Evolutionary conservation across 371 early-diverging fungal species (phyloP).

Genomic region (Syncephalastrum contaminatum): DNA sequence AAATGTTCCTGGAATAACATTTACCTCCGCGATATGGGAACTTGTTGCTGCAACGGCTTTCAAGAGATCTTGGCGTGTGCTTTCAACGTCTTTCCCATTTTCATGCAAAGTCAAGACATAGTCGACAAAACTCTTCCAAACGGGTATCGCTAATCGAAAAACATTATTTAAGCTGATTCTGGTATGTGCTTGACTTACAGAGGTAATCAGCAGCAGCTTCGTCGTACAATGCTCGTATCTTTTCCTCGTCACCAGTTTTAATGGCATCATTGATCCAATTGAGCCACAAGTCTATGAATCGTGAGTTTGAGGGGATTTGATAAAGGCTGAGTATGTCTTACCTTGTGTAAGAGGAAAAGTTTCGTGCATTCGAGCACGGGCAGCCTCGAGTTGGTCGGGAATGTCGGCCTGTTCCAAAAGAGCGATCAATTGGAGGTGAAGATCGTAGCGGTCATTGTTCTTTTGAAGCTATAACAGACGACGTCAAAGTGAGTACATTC

Average conservation of each 20-base stretch:
- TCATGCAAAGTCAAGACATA: slow-evolving; percentile 31
- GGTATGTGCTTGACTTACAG: slow-evolving; percentile 40
- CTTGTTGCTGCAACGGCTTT: slow-evolving; percentile 42
- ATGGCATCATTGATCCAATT: slow-evolving; percentile 67
- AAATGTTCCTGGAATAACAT: not conserved
- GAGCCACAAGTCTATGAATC: slow-evolving; percentile 55
- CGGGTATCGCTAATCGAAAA: slow-evolving; percentile 41
- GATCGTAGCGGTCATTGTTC: slow-evolving; percentile 36
- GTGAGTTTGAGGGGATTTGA: not conserved
- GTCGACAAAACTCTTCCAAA: slow-evolving; percentile 57
- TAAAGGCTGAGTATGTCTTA: slow-evolving; percentile 15
- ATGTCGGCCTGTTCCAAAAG: slow-evolving; percentile 23
- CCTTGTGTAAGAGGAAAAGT: slow-evolving; percentile 62
- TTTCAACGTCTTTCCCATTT: slow-evolving; percentile 25
- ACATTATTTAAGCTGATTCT: not conserved
- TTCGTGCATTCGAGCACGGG: slow-evolving; percentile 55
- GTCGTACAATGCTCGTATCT: slow-evolving; percentile 43
- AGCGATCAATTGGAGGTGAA: slow-evolving; percentile 31
- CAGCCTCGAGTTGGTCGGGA: slow-evolving; percentile 46
- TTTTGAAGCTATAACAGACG: slow-evolving; percentile 17
- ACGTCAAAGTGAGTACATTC: too few species aligned
- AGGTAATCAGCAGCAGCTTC: slow-evolving; percentile 57
- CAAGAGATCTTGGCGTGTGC: slow-evolving; percentile 38
- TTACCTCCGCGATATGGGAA: slow-evolving; percentile 48
- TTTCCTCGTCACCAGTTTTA: slow-evolving; percentile 27